Evolutionary conservation across 1,139 yeast species (phyloP), one percentile per base, ranked within the genome.

Genomic region (Scheffersomyces illinoinensis): DNA sequence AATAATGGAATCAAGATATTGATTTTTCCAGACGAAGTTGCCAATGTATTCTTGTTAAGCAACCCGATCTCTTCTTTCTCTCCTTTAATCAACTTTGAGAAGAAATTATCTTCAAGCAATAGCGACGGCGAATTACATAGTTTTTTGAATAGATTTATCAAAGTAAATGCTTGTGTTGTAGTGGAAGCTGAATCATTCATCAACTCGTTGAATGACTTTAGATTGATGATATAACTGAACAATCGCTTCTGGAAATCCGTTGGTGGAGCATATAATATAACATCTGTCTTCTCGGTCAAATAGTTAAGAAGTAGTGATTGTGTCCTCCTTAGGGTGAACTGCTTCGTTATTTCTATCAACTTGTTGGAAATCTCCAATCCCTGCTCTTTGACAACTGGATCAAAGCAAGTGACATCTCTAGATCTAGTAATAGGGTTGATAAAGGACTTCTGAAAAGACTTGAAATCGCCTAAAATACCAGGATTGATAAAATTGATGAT

Each of bases 401-500:
- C 86, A 23, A 70, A 74, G 57, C 96, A 91, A 57, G 86, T 86
- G 0, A 89, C 84, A 56, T 91, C 96, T 66, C 98, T 78, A 0
- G 97, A 86, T 59, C 83, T 79, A 56, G 86, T 72, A 39, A 95
- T 93, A 0, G 98, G 98, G 43, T 74, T 77, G 59, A 91, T 86
- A 68, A 72, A 95, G 5, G 79, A 80, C 61, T 82, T 85, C 66
- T 90, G 93, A 70, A 95, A 95, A 2, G 78, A 74, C 46, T 83
- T 76, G 58, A 84, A 82, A 0, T 82, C 77, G 0, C 97, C 97
- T 46, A 95, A 75, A 1, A 90, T 76, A 0, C 93, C 95, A 0
- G 98, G 97, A 67, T 92, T 93, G 17, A 93, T 77, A 70, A 93
- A 93, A 68, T 93, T 90, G 6, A 90, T 85, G 69, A 95, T 85